A percentile compares a stretch with the other conserved stretches of the same genome.
These are phyloP conservation scores for Ophiocordyceps camponoti-leonardi DNA, from an alignment of 2,329 filamentous ascomycete genomes.

Conservation along the genomic window DNA sequence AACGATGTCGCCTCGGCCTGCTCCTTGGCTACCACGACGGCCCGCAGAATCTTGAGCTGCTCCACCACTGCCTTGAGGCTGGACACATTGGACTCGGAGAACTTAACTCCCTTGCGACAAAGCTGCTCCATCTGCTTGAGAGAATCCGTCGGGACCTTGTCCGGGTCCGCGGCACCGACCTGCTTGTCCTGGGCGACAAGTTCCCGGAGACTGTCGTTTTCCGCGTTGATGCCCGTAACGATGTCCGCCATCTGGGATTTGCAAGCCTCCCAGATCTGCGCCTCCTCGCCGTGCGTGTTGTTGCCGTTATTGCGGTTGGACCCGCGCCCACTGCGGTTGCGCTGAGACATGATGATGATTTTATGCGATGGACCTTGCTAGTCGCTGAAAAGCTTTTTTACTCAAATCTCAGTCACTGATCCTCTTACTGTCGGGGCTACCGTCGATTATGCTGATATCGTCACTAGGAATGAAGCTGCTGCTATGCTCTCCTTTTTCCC, in stretches of 20 bases:
- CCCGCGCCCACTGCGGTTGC: constrained; percentile 25
- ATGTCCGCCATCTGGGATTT: constrained; percentile 22
- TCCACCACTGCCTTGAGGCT: constrained; percentile 21
- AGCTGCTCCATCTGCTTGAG: constrained; percentile 25
- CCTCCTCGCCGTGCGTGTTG: constrained; percentile 22
- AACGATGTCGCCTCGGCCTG: constrained; percentile 13
- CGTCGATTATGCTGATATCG: too few species aligned
- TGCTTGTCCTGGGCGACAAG: constrained; percentile 23
- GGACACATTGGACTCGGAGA: constrained; percentile 19
- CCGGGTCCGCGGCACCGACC: constrained; percentile 19
- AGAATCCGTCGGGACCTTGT: constrained; percentile 18
- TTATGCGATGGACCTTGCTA: constrained; percentile 1
- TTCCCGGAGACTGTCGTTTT: constrained; percentile 22
- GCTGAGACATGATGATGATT: constrained; percentile 20
- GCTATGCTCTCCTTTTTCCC: too few species aligned
- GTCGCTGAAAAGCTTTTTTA: constrained; percentile 2
- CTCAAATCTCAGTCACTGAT: neutral
- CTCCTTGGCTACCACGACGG: constrained; percentile 25
- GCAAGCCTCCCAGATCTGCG: constrained; percentile 23
- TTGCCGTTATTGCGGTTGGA: constrained; percentile 26
- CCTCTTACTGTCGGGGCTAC: neutral
- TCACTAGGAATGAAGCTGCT: too few species aligned
- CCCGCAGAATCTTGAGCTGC: constrained; percentile 23
- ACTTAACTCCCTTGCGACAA: constrained; percentile 23
- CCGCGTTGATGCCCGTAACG: constrained; percentile 21